Evolutionary conservation across 176 grass and related monocot species (phyloP).

Genomic region (Tuctoria greenei): DNA sequence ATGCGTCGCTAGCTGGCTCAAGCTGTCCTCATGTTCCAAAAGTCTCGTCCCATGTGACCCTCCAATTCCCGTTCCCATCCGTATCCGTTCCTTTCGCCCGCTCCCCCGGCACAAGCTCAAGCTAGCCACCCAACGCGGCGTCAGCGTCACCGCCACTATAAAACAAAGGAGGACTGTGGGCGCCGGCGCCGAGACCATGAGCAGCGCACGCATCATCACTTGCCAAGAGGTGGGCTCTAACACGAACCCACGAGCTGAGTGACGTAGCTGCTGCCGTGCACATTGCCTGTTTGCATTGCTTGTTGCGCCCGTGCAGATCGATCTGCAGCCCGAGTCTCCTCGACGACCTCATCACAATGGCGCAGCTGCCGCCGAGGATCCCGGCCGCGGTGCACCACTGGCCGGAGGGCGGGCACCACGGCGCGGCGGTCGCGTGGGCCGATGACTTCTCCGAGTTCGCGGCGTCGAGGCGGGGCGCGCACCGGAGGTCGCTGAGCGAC

Average conservation of each 20-base stretch:
- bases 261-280: not conserved
- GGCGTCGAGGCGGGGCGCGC: conserved; percentile 57
- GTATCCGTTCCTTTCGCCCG: not conserved
- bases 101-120: not conserved
- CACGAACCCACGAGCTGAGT: not conserved
- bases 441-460: conserved; percentile 93
- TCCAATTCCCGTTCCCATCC: conserved; percentile 45
- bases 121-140: not conserved
- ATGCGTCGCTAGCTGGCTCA: conserved; percentile 44
- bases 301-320: not conserved
- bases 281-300: conserved; percentile 9
- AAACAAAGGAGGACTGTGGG: conserved; percentile 26
- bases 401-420: conserved; percentile 28
- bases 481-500: conserved; percentile 81
- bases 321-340: too few species aligned
- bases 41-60: conserved; percentile 67
- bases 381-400: conserved; percentile 51
- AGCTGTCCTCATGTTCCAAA: conserved; percentile 69
- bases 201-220: not conserved
- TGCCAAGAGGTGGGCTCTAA: not conserved
- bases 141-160: conserved; percentile 24
- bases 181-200: conserved; percentile 33
- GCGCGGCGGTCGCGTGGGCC: conserved; percentile 34
- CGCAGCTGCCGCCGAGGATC: conserved; percentile 58
- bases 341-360: conserved; percentile 16